These are phyloP conservation scores for Bidens hawaiensis DNA, from an alignment of 140 eudicot genomes.

Conservation along the genomic window DNA sequence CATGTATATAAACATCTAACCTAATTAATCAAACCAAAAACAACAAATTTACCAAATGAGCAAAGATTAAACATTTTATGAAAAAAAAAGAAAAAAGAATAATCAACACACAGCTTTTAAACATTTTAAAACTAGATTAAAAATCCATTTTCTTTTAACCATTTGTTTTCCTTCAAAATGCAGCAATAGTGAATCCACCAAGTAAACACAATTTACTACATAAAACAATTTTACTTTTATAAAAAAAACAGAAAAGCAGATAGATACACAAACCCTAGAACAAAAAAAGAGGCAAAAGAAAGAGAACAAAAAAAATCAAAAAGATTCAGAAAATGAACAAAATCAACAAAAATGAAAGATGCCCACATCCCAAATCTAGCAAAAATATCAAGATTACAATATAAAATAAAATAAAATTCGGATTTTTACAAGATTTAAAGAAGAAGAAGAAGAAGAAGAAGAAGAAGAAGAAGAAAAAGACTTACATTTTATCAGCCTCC, in stretches of 20 bases:
- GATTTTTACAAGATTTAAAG: not conserved
- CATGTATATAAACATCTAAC: conserved; percentile 96
- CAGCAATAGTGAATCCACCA: conserved; percentile 14
- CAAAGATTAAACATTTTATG: not conserved
- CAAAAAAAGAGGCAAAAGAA: conserved; percentile 1
- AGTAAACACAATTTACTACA: not conserved
- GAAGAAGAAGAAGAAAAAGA: not conserved
- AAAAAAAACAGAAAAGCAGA: conserved; percentile 7
- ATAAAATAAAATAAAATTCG: not conserved
- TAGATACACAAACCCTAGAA: conserved; percentile 22
- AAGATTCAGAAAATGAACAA: not conserved
- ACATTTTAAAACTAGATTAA: no score
- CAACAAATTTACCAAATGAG: no score
- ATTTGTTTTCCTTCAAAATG: conserved; percentile 11
- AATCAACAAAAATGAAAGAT: conserved; percentile 1
- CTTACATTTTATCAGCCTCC: conserved; percentile 87
- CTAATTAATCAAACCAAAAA: conserved; percentile 38
- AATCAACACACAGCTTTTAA: not conserved
- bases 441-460: no score
- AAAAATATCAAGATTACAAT: not conserved
- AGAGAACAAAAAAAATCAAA: not conserved
- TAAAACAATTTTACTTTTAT: not conserved
- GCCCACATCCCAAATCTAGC: conserved; percentile 21
- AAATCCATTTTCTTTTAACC: not conserved
- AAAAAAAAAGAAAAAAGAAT: no score